A percentile compares a stretch with the other conserved stretches of the same genome.
Evolutionary conservation across 2,329 filamentous ascomycete genomes (phyloP).

Genomic region (Plenodomus tracheiphilus): DNA sequence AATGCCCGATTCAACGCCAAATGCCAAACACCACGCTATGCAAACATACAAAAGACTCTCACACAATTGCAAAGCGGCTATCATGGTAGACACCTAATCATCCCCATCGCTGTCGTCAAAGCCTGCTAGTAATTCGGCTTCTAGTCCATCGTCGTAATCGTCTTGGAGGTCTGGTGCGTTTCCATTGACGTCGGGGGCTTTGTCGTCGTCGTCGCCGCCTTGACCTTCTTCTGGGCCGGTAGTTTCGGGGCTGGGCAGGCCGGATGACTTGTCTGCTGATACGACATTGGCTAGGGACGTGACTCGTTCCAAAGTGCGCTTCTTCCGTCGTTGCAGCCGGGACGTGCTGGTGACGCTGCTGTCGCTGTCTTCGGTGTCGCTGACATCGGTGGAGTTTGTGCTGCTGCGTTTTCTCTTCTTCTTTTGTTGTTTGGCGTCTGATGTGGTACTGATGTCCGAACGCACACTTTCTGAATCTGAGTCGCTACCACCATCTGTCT

Average conservation of each 20-base stretch:
- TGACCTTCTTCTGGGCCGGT: conserved; percentile 46
- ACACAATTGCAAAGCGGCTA: neutral
- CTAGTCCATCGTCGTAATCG: conserved; percentile 58
- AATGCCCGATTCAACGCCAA: conserved; percentile 21
- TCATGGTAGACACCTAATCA: conserved; percentile 10
- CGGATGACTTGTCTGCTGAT: conserved; percentile 44
- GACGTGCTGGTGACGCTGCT: conserved; percentile 42
- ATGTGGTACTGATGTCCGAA: conserved; percentile 34
- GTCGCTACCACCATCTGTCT: conserved; percentile 36
- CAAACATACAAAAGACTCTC: conserved; percentile 20
- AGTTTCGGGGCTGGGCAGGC: conserved; percentile 46
- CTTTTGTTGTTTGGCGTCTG: conserved; percentile 26
- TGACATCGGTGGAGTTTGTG: conserved; percentile 34
- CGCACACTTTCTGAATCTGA: conserved; percentile 40
- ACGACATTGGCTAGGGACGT: conserved; percentile 52
- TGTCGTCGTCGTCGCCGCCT: conserved; percentile 51
- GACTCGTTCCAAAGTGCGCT: conserved; percentile 51
- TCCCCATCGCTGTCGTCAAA: conserved; percentile 30
- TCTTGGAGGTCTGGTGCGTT: conserved; percentile 46
- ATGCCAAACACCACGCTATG: conserved; percentile 46
- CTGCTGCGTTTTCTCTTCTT: conserved; percentile 43
- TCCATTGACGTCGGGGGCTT: conserved; percentile 37
- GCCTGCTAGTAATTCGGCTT: conserved; percentile 50
- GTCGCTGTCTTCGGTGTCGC: conserved; percentile 49
- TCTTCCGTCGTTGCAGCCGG: conserved; percentile 52